Percentiles rank a stretch among this genome's conserved stretches.
These are phyloP conservation scores for Nephelium lappaceum DNA, from an alignment of 345 rosid species.

Conservation along the genomic window DNA sequence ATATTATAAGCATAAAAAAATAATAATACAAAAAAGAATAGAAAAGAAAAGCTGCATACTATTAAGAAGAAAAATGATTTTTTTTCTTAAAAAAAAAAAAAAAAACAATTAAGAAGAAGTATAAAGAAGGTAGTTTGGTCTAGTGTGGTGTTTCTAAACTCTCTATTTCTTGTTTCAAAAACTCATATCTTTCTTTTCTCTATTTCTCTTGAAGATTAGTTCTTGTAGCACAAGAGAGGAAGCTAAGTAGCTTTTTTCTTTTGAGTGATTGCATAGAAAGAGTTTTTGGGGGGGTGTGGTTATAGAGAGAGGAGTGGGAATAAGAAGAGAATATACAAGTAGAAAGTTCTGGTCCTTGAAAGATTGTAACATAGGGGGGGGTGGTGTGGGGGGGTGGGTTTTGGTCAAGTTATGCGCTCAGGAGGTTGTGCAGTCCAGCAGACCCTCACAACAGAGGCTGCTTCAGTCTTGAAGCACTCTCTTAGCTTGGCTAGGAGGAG, in stretches of 20 bases:
- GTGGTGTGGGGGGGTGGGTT: conserved; percentile 54
- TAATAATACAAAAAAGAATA: not conserved
- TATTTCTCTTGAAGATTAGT: not conserved
- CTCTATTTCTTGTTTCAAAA: conserved; percentile 3
- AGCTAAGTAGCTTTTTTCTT: not conserved
- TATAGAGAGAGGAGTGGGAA: conserved; percentile 22
- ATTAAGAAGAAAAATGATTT: conserved; percentile 2
- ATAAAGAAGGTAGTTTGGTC: conserved; percentile 47
- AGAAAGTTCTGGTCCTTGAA: conserved; percentile 7
- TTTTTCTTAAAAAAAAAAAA: conserved; percentile 5
- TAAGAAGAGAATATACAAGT: conserved; percentile 13
- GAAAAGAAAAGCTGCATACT: conserved; percentile 22
- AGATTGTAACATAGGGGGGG: conserved; percentile 26
- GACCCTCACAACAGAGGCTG: conserved; percentile 98
- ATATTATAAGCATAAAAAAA: conserved; percentile 19
- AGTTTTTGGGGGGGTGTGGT: conserved; percentile 2
- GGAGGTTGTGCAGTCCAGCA: conserved; percentile 91
- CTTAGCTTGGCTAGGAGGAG: conserved; percentile 83
- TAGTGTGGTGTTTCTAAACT: conserved; percentile 37
- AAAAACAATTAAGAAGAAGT: conserved; percentile 29
- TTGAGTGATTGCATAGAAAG: too few species aligned
- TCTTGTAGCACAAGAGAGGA: conserved; percentile 14
- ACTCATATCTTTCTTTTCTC: conserved; percentile 18
- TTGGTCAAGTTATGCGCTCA: conserved; percentile 84
- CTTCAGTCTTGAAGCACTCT: conserved; percentile 93